A percentile compares a stretch with the other conserved stretches of the same genome.
phyloP scores from a whole-genome alignment of 371 early-diverging fungal species.

The Mucor ambiguus region DNA sequence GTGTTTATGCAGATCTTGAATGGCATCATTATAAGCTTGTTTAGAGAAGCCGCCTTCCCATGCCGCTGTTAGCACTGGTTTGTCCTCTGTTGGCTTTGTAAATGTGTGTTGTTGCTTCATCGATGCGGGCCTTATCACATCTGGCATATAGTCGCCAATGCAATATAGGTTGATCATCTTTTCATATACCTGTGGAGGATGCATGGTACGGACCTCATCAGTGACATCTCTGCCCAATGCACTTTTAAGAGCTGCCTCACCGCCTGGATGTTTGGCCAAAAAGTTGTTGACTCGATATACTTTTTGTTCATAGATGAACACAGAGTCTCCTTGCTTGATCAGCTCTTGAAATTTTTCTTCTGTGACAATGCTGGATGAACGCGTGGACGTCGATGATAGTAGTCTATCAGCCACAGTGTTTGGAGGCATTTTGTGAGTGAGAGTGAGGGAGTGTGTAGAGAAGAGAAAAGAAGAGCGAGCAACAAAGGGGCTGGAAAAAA shows the following conservation, averaged over 20 bases:
- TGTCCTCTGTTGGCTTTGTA: slow-evolving; percentile 1
- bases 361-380: slow-evolving; percentile 28
- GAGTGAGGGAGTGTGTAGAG: neutral
- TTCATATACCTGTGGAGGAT: slow-evolving; percentile 82
- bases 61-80: slow-evolving; percentile 10
- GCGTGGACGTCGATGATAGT: slow-evolving; percentile 7
- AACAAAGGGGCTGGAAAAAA: slow-evolving; percentile 1
- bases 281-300: slow-evolving; percentile 89
- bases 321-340: slow-evolving; percentile 64
- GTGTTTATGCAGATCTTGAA: slow-evolving; percentile 30
- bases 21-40: slow-evolving; percentile 38
- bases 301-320: slow-evolving; percentile 76
- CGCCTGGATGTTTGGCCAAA: slow-evolving; percentile 89
- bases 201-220: slow-evolving; percentile 87
- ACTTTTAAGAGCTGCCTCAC: slow-evolving; percentile 82
- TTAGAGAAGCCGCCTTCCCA: slow-evolving; percentile 43
- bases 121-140: slow-evolving; percentile 2
- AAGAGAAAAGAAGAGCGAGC: neutral
- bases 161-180: slow-evolving; percentile 75
- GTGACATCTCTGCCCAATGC: slow-evolving; percentile 91
- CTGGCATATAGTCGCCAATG: slow-evolving; percentile 64
- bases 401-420: slow-evolving; percentile 12
- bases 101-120: neutral
- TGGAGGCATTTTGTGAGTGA: slow-evolving; percentile 11
- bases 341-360: slow-evolving; percentile 45